Evolutionary conservation across 2,329 filamentous ascomycete species (phyloP).

Genomic region (Sodiomyces alkalinus): DNA sequence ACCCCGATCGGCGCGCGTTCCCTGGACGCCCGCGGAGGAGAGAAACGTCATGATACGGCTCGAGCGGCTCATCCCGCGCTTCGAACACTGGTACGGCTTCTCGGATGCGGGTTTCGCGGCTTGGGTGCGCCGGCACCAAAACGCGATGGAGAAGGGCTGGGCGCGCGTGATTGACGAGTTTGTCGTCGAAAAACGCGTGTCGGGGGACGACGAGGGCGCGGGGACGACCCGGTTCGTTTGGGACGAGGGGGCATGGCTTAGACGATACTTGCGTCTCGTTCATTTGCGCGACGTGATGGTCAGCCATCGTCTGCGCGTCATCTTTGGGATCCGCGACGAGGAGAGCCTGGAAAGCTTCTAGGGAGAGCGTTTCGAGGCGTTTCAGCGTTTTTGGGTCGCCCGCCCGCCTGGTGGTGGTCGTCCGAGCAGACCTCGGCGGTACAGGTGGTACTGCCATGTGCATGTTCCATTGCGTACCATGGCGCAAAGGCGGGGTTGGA

Average conservation of each 20-base stretch:
- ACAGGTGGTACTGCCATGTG: too few species aligned
- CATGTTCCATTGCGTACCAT: too few species aligned
- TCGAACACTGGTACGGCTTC: slow-evolving; percentile 11
- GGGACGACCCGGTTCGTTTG: not conserved
- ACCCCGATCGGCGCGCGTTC: not conserved
- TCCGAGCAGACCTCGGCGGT: too few species aligned
- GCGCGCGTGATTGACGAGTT: not conserved
- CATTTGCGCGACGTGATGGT: slow-evolving; percentile 9
- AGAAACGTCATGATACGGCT: slow-evolving; percentile 4
- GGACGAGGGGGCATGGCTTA: slow-evolving; percentile 11
- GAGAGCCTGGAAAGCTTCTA: slow-evolving; percentile 1
- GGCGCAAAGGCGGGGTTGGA: too few species aligned
- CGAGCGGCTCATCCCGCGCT: slow-evolving; percentile 9
- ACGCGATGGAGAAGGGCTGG: slow-evolving; percentile 9
- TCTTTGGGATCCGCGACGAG: slow-evolving; percentile 1
- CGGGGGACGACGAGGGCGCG: slow-evolving; percentile 5
- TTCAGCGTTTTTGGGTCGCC: too few species aligned
- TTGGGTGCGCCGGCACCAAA: slow-evolving; percentile 10
- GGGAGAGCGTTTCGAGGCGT: slow-evolving; percentile 2
- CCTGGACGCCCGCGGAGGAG: slow-evolving; percentile 1
- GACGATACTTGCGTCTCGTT: slow-evolving; percentile 11
- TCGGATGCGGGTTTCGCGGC: slow-evolving; percentile 10
- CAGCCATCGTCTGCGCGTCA: slow-evolving; percentile 1
- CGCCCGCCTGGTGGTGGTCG: too few species aligned
- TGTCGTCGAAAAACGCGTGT: slow-evolving; percentile 1